Evolutionary conservation across 495 filamentous ascomycete genomes (phyloP), one percentile per base, ranked within the genome.

Genomic region (Hypoxylon lenormandii): DNA sequence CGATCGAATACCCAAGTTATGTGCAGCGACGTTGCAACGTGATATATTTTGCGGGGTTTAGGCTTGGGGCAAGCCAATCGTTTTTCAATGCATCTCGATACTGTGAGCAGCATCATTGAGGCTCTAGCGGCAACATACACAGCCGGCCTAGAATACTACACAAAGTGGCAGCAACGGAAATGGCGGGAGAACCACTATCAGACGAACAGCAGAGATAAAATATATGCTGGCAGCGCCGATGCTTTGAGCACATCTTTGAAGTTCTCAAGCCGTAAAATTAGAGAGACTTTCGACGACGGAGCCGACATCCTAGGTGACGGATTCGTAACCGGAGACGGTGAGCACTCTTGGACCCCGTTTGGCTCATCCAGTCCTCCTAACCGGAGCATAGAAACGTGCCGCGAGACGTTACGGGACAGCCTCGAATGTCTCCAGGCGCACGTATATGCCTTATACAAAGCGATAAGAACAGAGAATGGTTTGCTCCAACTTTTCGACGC

Each of bases 271-370:
- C 68, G 68, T 26, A 74, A 70, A 45, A 77, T 81, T 43, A 66
- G 46, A 40, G 77, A 78, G 6, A 69, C 77, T 3, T 80, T 78
- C 43, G 67, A 77, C 22, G 65, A 70, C 7, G 78, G 69, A 33
- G 74, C 65, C 4, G 76, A 78, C 16, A 71, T 81, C 16, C 73
- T 81, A 46, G 79, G 79, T 3, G 49, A 69, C 10, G 74, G 75
- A 1, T 81, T 78, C 52, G 55, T 72, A 4, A 60, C 51, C 7
- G 79, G 79, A 30, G 77, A 81, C 36, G 76, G 79, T 81, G 53
- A 62, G 74, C 51, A 61, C n/a, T n/a, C 15, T 56, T 49, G n/a
- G 30, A 38, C 37, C 16, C 22, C 18, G 7, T 16, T n/a, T 7
- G 11, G 42, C n/a, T 22, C 8, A 4, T 62, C 10, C 54, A 37